Base-by-base conservation (phyloP, 2,329 filamentous ascomycete genomes). In the Ophiostoma quercus region DNA sequence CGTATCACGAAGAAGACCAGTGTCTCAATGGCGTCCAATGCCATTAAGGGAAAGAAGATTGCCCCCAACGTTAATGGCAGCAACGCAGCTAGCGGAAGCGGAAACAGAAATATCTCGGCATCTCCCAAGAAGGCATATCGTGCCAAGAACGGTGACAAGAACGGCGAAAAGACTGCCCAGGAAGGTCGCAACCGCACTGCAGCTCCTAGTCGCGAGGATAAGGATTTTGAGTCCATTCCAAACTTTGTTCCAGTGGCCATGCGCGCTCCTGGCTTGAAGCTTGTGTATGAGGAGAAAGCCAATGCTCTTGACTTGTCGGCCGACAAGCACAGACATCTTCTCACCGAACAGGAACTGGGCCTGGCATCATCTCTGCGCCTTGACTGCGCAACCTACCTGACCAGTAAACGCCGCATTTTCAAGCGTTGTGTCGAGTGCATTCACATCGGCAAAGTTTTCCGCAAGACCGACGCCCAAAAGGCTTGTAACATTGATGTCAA, bases 401-500 rank as follows among this genome's bases (percentile, higher is more conserved):
- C 91, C 71, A 95, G 91, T 83, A 98, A 97, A 84, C 89, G 94
- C 71, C 90, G 93, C 71, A 94, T 98, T 76, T 98, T 98, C 78
- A 83, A 90, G 69, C 88, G 88, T 67, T 88, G 92, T 57, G 85
- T 94, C 43, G 86, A 90, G 67, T 87, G 85, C 71, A 86, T 88
- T 1, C 81, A 82, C 70, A 88, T 87, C 47, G 85, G 86, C 77
- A 95, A 96, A 79, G 91, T 94, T 76, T 97, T 97, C 79, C 89
- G 92, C 78, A 97, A 97, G 85, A 98, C 94, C 1, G 92, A 97
- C 77, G 92, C 93, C 5, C 94, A 98, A 79, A 92, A 96, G 78
- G 92, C 92, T n/a, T 96, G 92, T 85, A 96, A 96, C 82, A 97
- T 97, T 73, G 94, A 98, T 76, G 94, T 98, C 78, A 97, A 97